Percentiles rank a stretch among this genome's conserved stretches.
These are phyloP conservation scores for Citrullus colocynthis DNA, from an alignment of 306 rosid species.

Conservation along the genomic window DNA sequence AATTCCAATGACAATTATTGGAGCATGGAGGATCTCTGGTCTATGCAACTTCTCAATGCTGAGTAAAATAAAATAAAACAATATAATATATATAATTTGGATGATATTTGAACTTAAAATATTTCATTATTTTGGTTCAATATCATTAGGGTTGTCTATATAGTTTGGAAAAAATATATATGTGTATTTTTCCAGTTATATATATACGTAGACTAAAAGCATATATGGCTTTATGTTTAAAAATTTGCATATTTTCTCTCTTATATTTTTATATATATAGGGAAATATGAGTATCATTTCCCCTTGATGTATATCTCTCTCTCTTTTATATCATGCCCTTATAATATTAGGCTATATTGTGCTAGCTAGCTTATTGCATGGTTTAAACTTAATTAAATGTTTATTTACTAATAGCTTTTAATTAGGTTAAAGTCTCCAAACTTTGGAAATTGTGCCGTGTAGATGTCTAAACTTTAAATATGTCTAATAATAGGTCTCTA, in stretches of 20 bases:
- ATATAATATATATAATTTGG: too few species aligned
- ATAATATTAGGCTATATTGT: neutral
- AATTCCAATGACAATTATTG: conserved; percentile 29
- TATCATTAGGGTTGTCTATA: neutral
- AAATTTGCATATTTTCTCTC: neutral
- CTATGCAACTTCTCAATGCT: conserved; percentile 52
- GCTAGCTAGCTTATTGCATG: neutral
- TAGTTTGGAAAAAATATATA: neutral
- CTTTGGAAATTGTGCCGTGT: neutral
- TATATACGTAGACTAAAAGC: neutral
- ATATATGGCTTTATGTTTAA: neutral
- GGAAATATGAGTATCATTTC: neutral
- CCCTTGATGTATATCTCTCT: neutral
- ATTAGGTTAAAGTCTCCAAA: too few species aligned
- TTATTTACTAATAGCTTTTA: neutral
- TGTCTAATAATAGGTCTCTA: too few species aligned
- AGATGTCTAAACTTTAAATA: too few species aligned
- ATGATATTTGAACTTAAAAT: neutral
- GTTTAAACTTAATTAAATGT: neutral
- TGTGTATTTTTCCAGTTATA: conserved; percentile 1
- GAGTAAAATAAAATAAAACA: neutral
- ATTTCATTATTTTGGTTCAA: neutral
- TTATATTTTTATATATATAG: neutral
- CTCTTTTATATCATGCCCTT: neutral
- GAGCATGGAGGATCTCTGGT: conserved; percentile 73